A percentile compares a stretch with the other conserved stretches of the same genome.
Evolutionary conservation across 140 eudicot species (phyloP).

Genomic region (Erigeron philadelphicus): DNA sequence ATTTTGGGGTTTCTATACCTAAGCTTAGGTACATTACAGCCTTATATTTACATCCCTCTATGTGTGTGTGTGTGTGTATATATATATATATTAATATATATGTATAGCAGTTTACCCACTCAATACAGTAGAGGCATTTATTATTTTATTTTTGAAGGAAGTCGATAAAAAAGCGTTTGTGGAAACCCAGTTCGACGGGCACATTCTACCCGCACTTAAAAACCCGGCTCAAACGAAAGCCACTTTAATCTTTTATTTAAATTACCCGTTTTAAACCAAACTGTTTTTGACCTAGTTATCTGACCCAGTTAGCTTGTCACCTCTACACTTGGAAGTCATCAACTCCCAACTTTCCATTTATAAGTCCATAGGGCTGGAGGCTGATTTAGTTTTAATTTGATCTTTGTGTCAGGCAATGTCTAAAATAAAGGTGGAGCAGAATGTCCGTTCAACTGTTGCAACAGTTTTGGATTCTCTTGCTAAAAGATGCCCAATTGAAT

Average conservation of each 20-base stretch:
- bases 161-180: too few species aligned
- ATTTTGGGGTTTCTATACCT: too few species aligned
- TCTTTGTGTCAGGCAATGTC: conserved; percentile 55
- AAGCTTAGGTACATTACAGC: too few species aligned
- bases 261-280: background rate
- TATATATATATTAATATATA: background rate
- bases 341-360: background rate
- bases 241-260: too few species aligned
- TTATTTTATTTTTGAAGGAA: background rate
- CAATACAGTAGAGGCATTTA: background rate
- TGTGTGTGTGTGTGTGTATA: too few species aligned
- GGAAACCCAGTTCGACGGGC: background rate
- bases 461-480: conserved; percentile 51
- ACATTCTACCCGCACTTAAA: background rate
- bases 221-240: background rate
- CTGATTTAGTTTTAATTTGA: conserved; percentile 5
- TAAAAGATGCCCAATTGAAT: conserved; percentile 21
- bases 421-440: conserved; percentile 49
- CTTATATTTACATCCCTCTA: too few species aligned
- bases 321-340: background rate
- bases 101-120: too few species aligned
- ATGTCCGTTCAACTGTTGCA: conserved; percentile 47
- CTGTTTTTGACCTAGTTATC: background rate
- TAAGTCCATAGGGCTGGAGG: background rate
- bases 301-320: background rate